Percentiles rank a stretch among this genome's conserved stretches.
Evolutionary conservation across 2,329 filamentous ascomycete genomes (phyloP).

Genomic region (Venturia nashicola): DNA sequence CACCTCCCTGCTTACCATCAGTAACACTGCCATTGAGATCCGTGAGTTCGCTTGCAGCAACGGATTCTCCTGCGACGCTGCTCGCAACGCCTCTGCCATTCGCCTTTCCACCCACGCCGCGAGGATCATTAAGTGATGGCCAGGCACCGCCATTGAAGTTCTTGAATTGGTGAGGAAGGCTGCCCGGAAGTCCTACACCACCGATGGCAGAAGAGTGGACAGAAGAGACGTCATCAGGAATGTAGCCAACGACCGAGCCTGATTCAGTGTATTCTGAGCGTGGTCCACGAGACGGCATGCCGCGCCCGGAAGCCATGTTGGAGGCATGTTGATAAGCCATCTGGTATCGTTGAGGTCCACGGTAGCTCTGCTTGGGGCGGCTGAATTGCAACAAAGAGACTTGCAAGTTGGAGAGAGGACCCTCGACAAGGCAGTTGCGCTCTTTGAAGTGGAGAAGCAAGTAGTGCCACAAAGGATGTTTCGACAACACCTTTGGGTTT

Average conservation of each 20-base stretch:
- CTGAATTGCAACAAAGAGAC: conserved; percentile 90
- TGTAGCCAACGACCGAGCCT: conserved; percentile 86
- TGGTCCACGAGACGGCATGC: conserved; percentile 27
- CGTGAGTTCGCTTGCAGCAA: conserved; percentile 81
- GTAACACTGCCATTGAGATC: conserved; percentile 59
- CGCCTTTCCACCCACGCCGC: conserved; percentile 50
- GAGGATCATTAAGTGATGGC: conserved; percentile 66
- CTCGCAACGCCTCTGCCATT: conserved; percentile 48
- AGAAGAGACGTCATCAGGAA: conserved; percentile 92
- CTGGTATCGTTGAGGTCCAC: conserved; percentile 76
- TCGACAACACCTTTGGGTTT: conserved; percentile 93
- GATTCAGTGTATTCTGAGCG: conserved; percentile 53
- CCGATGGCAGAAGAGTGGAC: conserved; percentile 87
- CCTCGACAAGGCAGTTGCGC: conserved; percentile 88
- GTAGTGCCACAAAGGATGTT: conserved; percentile 96
- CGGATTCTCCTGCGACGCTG: conserved; percentile 83
- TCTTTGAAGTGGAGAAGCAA: conserved; percentile 95
- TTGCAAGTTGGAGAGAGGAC: conserved; percentile 89
- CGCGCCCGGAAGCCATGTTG: conserved; percentile 42
- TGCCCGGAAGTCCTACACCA: conserved; percentile 59
- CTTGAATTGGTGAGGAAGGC: conserved; percentile 92
- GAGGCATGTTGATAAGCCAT: conserved; percentile 60
- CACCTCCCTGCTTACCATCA: conserved; percentile 72
- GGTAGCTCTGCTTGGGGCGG: conserved; percentile 83
- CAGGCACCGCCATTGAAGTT: conserved; percentile 77